phyloP scores from a whole-genome alignment of 495 filamentous ascomycete genomes.

The Talaromyces thailandensis region DNA sequence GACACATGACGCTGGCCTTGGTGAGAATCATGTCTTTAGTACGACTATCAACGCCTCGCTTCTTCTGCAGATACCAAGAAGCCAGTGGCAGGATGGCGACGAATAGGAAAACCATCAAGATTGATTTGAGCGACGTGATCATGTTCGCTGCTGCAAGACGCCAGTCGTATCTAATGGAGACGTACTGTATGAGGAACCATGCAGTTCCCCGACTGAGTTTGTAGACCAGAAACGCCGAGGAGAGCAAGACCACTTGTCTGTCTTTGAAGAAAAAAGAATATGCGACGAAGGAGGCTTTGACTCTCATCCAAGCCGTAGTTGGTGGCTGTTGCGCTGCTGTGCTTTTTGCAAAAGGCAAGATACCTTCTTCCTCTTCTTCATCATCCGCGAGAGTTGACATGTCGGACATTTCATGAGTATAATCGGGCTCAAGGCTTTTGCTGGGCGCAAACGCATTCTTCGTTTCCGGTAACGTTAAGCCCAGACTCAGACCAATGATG shows the following conservation, averaged over 20 bases:
- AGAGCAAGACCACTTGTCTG: slow-evolving; percentile 34
- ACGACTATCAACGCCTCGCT: slow-evolving; percentile 26
- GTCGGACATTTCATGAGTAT: slow-evolving; percentile 21
- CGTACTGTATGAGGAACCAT: slow-evolving; percentile 46
- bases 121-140: slow-evolving; percentile 39
- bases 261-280: slow-evolving; percentile 38
- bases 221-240: slow-evolving; percentile 43
- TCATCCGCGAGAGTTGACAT: slow-evolving; percentile 14
- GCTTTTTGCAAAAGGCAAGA: slow-evolving; percentile 3
- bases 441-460: slow-evolving; percentile 24
- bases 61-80: slow-evolving; percentile 22
- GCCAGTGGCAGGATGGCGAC: slow-evolving; percentile 37
- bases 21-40: slow-evolving; percentile 45
- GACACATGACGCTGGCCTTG: slow-evolving; percentile 34
- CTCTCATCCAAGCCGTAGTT: background rate
- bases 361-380: slow-evolving; percentile 12
- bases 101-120: slow-evolving; percentile 43
- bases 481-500: slow-evolving; percentile 27
- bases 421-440: background rate
- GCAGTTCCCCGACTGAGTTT: slow-evolving; percentile 41
- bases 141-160: slow-evolving; percentile 46
- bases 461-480: slow-evolving; percentile 45
- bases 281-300: slow-evolving; percentile 20
- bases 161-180: slow-evolving; percentile 48
- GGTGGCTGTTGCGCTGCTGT: slow-evolving; percentile 4